Conservation (phyloP, 2,329 filamentous ascomycete species). For the Chaetomiaceae sp. region DNA sequence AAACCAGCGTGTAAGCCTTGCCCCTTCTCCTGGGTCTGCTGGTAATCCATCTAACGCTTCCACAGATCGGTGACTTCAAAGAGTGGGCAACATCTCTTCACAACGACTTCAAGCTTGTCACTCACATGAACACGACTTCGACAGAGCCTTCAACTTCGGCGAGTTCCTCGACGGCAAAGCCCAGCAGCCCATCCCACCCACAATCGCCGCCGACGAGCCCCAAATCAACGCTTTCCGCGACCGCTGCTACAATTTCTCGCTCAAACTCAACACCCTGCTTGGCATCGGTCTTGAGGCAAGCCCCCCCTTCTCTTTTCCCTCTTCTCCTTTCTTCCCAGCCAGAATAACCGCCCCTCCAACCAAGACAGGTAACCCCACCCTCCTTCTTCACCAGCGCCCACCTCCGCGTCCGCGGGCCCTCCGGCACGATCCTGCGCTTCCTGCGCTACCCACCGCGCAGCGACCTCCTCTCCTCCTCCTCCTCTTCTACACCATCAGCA, state of each 20-base stretch:
- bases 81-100: conserved; percentile 66
- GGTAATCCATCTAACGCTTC: background rate
- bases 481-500: no score
- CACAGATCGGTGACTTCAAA: conserved; percentile 75
- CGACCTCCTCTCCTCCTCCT: conserved; percentile 29
- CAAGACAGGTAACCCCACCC: conserved; percentile 37
- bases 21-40: background rate
- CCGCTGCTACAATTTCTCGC: conserved; percentile 67
- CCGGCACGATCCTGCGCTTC: conserved; percentile 58
- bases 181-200: conserved; percentile 68
- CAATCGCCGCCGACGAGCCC: conserved; percentile 53
- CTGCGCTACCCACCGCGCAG: conserved; percentile 63
- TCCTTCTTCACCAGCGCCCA: conserved; percentile 53
- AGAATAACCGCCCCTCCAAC: background rate
- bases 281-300: conserved; percentile 66
- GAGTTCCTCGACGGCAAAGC: conserved; percentile 63
- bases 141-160: conserved; percentile 85
- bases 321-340: background rate
- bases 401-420: conserved; percentile 36
- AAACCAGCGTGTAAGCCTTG: conserved; percentile 60
- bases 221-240: conserved; percentile 61
- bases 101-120: background rate
- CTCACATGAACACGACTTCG: background rate
- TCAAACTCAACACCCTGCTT: conserved; percentile 67
- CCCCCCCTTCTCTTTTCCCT: background rate